Base-by-base conservation (phyloP, 108 stramenopile genomes). In the Skeletonema tropicum region DNA sequence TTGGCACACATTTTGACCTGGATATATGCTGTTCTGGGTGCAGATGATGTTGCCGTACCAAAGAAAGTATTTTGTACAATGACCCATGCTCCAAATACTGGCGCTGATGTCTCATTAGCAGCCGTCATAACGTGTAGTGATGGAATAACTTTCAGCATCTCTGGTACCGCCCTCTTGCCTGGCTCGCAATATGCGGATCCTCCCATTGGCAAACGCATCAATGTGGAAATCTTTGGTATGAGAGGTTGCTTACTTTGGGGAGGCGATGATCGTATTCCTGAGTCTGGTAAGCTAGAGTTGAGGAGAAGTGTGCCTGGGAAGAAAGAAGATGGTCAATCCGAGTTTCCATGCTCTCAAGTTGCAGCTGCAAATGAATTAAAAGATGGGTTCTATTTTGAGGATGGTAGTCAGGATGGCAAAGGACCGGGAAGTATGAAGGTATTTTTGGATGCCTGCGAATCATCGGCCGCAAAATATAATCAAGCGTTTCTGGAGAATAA, bases 371-470 rank as follows among this genome's bases (percentile, higher is more conserved):
- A 70, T 11, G 59, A 64, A 58, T 33, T 76, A 19, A 86, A 89
- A 58, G 90, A 90, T 42, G 90, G 87, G 58, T 71, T 93, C 42
- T 89, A 93, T 59, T 93, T 93, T 82, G 85, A 90, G 60, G 86
- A 90, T 67, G 80, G 68, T 9, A 87, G 88, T 29, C 67, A 71
- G 48, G 33, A 45, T 0, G 71, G 71, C 2, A 67, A 25, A 41
- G 77, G 77, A 48, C 77, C 77, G 5, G 77, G 66, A 7, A 72
- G 71, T 48, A 72, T 79, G 77, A 61, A 55, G 15, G 66, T 46
- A 19, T 79, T 79, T 57, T 30, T 79, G 30, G 71, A 72, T 66
- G 70, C 77, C 26, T 79, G 77, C 30, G 19, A 60, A 36, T 17
- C 45, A 60, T 72, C 77, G n/a, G 68, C 68, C 3, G 23, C 38